These are phyloP conservation scores for Alternaria hordeiaustralica DNA, from an alignment of 2,329 filamentous ascomycete species.

Conservation along the genomic window DNA sequence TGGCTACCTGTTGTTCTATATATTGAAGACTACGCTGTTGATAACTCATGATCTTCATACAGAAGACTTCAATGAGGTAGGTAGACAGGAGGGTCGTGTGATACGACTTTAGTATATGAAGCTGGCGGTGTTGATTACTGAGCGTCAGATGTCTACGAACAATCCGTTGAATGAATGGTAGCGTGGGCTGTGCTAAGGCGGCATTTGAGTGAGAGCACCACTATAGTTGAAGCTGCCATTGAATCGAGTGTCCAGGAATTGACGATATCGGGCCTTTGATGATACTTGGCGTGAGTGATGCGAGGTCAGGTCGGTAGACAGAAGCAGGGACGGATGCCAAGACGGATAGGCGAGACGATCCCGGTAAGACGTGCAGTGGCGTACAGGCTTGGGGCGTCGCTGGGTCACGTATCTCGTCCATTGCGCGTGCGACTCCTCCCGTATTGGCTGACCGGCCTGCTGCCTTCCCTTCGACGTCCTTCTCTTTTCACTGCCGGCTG, in stretches of 20 bases:
- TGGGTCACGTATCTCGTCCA: constrained; percentile 20
- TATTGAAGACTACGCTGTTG: neutral
- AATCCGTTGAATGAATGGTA: too few species aligned
- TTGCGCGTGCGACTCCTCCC: constrained; percentile 17
- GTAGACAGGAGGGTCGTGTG: neutral
- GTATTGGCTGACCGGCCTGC: constrained; percentile 25
- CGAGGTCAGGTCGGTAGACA: neutral
- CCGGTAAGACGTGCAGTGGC: constrained; percentile 28
- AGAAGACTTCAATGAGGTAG: neutral
- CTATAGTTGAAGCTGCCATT: fast-evolving
- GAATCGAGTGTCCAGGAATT: neutral
- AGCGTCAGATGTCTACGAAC: neutral
- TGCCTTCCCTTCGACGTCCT: constrained; percentile 18
- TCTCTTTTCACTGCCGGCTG: constrained; percentile 8
- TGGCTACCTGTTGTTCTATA: neutral
- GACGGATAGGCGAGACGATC: constrained; percentile 18
- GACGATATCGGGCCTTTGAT: neutral
- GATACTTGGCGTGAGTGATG: neutral
- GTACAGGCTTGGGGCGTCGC: constrained; percentile 22
- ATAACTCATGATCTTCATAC: neutral
- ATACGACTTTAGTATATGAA: neutral
- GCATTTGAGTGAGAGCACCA: too few species aligned
- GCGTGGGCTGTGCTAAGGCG: neutral
- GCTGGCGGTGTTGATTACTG: neutral
- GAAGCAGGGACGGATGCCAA: constrained; percentile 7